phyloP scores from a whole-genome alignment of 768 basidiomycete genomes.

The Lactifluus echinatus region DNA sequence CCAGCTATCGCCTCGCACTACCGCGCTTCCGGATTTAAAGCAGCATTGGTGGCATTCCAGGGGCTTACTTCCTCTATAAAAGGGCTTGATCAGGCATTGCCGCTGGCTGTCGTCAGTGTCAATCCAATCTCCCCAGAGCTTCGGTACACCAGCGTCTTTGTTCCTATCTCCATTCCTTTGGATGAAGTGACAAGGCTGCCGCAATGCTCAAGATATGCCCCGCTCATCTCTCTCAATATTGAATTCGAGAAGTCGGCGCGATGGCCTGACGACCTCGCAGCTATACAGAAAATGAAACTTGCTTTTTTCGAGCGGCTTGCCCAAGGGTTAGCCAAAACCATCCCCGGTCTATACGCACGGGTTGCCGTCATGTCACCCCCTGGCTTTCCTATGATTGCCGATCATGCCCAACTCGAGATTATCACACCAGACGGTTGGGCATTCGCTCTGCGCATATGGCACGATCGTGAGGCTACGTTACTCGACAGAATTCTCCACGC shows the following conservation, averaged over 20 bases:
- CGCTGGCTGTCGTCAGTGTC: conserved; percentile 68
- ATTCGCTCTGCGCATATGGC: conserved; percentile 76
- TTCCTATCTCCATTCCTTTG: conserved; percentile 61
- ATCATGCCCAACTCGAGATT: conserved; percentile 67
- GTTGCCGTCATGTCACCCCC: conserved; percentile 51
- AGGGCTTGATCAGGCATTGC: conserved; percentile 58
- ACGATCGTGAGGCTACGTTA: conserved; percentile 75
- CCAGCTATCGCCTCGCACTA: conserved; percentile 39
- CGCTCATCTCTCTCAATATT: conserved; percentile 64
- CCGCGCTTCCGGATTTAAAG: conserved; percentile 51
- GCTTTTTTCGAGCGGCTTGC: conserved; percentile 86
- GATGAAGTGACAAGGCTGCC: conserved; percentile 46
- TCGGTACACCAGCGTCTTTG: conserved; percentile 77
- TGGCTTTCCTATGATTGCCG: conserved; percentile 47
- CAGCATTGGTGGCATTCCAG: conserved; percentile 73
- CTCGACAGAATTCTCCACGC: conserved; percentile 58
- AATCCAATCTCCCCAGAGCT: conserved; percentile 65
- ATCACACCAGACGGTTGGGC: conserved; percentile 79
- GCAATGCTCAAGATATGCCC: conserved; percentile 52
- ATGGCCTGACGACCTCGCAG: conserved; percentile 92
- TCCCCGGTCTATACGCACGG: conserved; percentile 42
- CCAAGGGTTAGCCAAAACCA: conserved; percentile 45
- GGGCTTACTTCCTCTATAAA: conserved; percentile 67
- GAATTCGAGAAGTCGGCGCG: conserved; percentile 88
- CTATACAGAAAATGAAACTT: conserved; percentile 90